Evolutionary conservation across 2,329 filamentous ascomycete genomes (phyloP).

Genomic region (Trichophyton verrucosum): DNA sequence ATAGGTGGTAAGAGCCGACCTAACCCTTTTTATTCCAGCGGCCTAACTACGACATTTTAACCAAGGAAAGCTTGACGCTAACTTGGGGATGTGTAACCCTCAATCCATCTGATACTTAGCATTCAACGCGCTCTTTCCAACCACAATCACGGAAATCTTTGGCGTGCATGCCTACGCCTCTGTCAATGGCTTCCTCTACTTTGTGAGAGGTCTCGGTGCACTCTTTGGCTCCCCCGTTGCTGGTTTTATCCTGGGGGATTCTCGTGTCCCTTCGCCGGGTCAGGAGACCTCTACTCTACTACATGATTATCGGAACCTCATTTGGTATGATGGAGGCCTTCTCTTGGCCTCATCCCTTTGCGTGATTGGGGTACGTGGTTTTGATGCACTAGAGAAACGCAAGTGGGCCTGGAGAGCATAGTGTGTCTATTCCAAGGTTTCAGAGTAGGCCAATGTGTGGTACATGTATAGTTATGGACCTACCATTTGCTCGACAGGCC

Average conservation of each 20-base stretch:
- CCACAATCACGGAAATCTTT: constrained; percentile 29
- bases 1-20: not conserved
- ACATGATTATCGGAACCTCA: constrained; percentile 9
- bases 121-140: constrained; percentile 26
- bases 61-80: not conserved
- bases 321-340: constrained; percentile 19
- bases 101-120: not conserved
- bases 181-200: constrained; percentile 31
- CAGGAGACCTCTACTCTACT: constrained; percentile 5
- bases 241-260: constrained; percentile 15
- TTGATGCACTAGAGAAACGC: constrained; percentile 17
- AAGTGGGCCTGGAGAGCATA: constrained; percentile 12
- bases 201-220: constrained; percentile 28
- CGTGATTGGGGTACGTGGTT: constrained; percentile 15
- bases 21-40: not conserved
- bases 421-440: not conserved
- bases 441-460: not conserved
- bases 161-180: constrained; percentile 28
- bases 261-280: constrained; percentile 2
- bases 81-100: not conserved
- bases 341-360: constrained; percentile 16
- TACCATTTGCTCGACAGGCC: no score
- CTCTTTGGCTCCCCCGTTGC: constrained; percentile 29
- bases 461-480: not conserved
- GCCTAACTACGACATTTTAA: not conserved